Conservation (phyloP, 2,329 filamentous ascomycete genomes). For the Blastomyces parvus region DNA sequence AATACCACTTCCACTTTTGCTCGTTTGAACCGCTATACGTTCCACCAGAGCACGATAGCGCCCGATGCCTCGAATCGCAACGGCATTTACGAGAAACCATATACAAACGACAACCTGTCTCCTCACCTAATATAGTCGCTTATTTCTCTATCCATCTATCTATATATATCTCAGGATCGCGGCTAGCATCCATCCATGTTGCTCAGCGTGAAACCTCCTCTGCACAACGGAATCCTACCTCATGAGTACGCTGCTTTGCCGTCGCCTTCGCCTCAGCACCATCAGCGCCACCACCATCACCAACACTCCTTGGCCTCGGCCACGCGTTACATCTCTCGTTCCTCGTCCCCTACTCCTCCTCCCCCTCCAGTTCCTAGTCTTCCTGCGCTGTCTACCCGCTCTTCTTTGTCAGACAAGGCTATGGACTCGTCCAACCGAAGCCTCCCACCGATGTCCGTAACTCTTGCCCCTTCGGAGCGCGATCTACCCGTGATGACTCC, state of each 20-base stretch:
- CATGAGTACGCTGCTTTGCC: conserved; percentile 41
- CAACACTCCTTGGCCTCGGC: conserved; percentile 20
- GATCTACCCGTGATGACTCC: conserved; percentile 27
- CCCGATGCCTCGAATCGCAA: neutral
- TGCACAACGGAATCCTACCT: conserved; percentile 39
- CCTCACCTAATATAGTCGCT: neutral
- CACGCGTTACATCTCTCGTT: conserved; percentile 13
- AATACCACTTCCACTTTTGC: neutral
- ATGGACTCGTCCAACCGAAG: conserved; percentile 64
- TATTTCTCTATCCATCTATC: neutral
- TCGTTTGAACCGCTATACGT: neutral
- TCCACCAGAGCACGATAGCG: neutral
- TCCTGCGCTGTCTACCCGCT: conserved; percentile 25
- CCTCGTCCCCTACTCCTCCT: conserved; percentile 14
- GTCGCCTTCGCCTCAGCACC: conserved; percentile 27
- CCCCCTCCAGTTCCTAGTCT: conserved; percentile 19
- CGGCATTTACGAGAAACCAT: neutral
- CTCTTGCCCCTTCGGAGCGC: conserved; percentile 41
- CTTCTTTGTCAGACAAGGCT: conserved; percentile 37
- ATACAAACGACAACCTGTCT: neutral
- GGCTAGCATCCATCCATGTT: conserved; percentile 32
- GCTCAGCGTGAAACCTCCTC: conserved; percentile 43
- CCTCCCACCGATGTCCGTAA: conserved; percentile 59
- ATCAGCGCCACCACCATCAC: conserved; percentile 11
- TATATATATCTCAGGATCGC: conserved; percentile 2